Conservation (phyloP, 306 rosid genomes). For the Ziziphus jujuba region DNA sequence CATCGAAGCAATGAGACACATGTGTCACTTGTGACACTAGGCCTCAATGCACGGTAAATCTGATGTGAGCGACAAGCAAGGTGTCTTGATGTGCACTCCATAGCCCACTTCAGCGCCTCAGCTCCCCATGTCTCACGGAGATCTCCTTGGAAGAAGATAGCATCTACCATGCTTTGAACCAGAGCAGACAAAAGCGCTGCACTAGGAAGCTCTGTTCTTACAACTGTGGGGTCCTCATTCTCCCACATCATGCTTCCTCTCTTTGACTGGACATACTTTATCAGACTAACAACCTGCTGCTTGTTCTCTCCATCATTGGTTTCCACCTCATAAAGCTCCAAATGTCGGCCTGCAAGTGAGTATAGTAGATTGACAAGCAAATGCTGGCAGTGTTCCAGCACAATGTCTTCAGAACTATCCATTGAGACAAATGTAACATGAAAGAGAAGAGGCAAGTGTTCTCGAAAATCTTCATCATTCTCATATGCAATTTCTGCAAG, state of each 20-base stretch:
- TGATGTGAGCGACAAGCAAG: slow-evolving; percentile 99
- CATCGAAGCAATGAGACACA: slow-evolving; percentile 96
- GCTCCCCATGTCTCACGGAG: slow-evolving; percentile 98
- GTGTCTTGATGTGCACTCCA: slow-evolving; percentile 99
- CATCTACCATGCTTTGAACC: slow-evolving; percentile 99
- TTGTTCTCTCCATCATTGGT: slow-evolving; percentile 96
- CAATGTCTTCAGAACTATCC: slow-evolving; percentile 99
- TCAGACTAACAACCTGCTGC: slow-evolving; percentile 98
- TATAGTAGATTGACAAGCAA: slow-evolving; percentile 94
- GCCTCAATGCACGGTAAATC: slow-evolving; percentile 94
- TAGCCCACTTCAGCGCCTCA: slow-evolving; percentile 98
- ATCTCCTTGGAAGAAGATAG: slow-evolving; percentile 99
- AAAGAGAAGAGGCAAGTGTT: slow-evolving; percentile 92
- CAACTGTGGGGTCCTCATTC: slow-evolving; percentile 94
- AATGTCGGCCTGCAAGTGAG: slow-evolving; percentile 97
- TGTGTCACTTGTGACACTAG: slow-evolving; percentile 94
- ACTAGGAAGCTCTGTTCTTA: slow-evolving; percentile 96
- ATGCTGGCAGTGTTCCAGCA: slow-evolving; percentile 98
- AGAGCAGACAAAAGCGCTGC: slow-evolving; percentile 97
- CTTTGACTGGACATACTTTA: slow-evolving; percentile 97
- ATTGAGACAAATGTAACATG: slow-evolving; percentile 97
- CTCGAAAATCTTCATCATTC: slow-evolving; percentile 99
- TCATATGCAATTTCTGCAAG: slow-evolving; percentile 99
- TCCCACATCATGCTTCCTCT: slow-evolving; percentile 99
- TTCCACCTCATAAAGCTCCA: slow-evolving; percentile 98